A percentile compares a stretch with the other conserved stretches of the same genome.
phyloP scores from a whole-genome alignment of 148 eudicot species.

The Rhododendron ovatum region DNA sequence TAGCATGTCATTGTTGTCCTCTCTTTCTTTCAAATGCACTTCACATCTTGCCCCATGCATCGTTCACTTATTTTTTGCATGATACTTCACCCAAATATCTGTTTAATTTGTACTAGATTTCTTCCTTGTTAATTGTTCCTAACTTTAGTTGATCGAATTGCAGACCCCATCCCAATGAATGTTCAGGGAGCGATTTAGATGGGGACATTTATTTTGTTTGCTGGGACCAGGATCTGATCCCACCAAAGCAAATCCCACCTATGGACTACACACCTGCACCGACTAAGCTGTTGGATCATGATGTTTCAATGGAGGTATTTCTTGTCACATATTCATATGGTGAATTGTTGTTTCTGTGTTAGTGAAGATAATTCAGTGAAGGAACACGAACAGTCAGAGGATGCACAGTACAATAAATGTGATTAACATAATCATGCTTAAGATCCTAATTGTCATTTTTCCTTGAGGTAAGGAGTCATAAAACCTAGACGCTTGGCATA shows the following conservation, averaged over 20 bases:
- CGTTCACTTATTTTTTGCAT: neutral
- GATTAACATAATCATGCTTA: neutral
- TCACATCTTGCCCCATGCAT: neutral
- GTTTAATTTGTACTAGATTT: neutral
- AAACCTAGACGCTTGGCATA: neutral
- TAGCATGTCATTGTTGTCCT: neutral
- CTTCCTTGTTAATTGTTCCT: neutral
- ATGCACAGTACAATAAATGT: neutral
- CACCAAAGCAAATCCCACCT: conserved; percentile 45
- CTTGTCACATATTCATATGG: neutral
- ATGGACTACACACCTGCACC: conserved; percentile 73
- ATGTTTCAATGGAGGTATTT: conserved; percentile 60
- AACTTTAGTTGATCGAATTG: neutral
- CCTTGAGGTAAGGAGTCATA: neutral
- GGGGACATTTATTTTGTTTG: conserved; percentile 92
- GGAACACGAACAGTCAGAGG: neutral
- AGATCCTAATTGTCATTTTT: too few species aligned
- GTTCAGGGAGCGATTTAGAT: conserved; percentile 97
- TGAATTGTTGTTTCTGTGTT: neutral
- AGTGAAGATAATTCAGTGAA: neutral
- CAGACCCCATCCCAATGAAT: conserved; percentile 97
- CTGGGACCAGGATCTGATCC: conserved; percentile 82
- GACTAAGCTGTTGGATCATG: conserved; percentile 46
- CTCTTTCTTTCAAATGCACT: neutral
- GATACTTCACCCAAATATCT: neutral